Conservation (phyloP, 108 stramenopile species). For the Ochromonas danica region DNA sequence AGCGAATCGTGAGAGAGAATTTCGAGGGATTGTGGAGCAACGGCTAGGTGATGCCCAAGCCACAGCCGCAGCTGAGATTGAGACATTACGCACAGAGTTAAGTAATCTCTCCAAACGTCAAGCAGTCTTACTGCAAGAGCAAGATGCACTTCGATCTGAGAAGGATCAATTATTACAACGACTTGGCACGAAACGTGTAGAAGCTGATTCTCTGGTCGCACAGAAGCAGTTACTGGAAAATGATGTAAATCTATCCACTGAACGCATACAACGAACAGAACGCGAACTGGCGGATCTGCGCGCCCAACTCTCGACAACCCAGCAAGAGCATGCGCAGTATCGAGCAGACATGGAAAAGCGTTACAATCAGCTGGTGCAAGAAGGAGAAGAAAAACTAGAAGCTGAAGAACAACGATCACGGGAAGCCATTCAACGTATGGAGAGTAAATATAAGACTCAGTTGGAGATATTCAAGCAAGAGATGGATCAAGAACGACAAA, state of each 20-base stretch:
- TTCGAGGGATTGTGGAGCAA: neutral
- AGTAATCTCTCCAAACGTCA: neutral
- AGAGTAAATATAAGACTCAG: too few relatives aligned
- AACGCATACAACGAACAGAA: neutral
- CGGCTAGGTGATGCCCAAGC: neutral
- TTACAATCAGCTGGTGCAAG: too few relatives aligned
- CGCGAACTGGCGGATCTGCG: too few relatives aligned
- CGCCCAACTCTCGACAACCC: too few relatives aligned
- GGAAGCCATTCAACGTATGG: too few relatives aligned
- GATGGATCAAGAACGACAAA: too few relatives aligned
- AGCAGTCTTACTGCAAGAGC: neutral
- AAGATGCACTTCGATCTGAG: neutral
- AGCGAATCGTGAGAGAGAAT: neutral
- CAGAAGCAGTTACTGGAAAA: neutral
- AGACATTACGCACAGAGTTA: neutral
- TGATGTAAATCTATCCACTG: neutral
- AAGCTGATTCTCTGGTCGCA: neutral
- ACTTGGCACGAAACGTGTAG: neutral
- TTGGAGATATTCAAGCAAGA: too few relatives aligned
- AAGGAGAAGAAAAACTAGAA: too few relatives aligned
- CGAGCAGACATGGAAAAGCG: too few relatives aligned
- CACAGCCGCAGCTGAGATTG: neutral
- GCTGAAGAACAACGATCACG: too few relatives aligned
- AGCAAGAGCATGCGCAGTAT: too few relatives aligned
- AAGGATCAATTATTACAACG: neutral